Evolutionary conservation across 2,329 filamentous ascomycete species (phyloP), one percentile per base, ranked within the genome.

Genomic region (Geosmithia putterillii): DNA sequence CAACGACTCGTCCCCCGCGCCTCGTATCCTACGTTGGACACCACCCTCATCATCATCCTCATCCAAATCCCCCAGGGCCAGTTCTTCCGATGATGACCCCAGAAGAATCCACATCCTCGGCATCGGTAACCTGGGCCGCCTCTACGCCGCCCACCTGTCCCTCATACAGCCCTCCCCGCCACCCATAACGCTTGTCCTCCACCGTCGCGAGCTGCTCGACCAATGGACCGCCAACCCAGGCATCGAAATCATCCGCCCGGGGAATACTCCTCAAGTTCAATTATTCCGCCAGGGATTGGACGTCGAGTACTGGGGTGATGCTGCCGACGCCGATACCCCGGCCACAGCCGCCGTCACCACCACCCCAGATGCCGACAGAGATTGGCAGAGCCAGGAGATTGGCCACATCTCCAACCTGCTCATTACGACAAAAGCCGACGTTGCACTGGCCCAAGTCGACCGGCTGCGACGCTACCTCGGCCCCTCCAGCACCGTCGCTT

Each of bases 101-200:
- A 57, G 56, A n/a, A 72, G 80, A 28, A 81, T 94, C 47, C 79
- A 92, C 54, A 72, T 95, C 40, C 65, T 95, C 3, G 89, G 90
- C 10, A 57, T 84, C 10, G 89, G 89, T 32, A 94, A 87, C 56
- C 69, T 95, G 12, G 89, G 88, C 14, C 78, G 78, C 38, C 75
- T 95, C 21, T 77, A 89, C 49, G 87, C 89, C 21, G 80, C 82
- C 56, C 76, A 78, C 19, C 66, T 95, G 10, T 74, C 77, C 19
- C 70, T 73, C 18, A 65, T 79, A 8, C 65, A 79, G 6, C 53
- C 62, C 1, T 62, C 74, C 18, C 71, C 74, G 3, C 86, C 86
- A 4, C 84, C 84, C 0, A 73, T 95, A 34, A 90, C 86, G 0
- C 70, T 95, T 6, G 71, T 95, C n/a, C 71, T 94, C 32, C 83